A percentile compares a stretch with the other conserved stretches of the same genome.
Evolutionary conservation across 2,329 filamentous ascomycete species (phyloP).

Genomic region (Immersiporthe knoxdaviesiana): DNA sequence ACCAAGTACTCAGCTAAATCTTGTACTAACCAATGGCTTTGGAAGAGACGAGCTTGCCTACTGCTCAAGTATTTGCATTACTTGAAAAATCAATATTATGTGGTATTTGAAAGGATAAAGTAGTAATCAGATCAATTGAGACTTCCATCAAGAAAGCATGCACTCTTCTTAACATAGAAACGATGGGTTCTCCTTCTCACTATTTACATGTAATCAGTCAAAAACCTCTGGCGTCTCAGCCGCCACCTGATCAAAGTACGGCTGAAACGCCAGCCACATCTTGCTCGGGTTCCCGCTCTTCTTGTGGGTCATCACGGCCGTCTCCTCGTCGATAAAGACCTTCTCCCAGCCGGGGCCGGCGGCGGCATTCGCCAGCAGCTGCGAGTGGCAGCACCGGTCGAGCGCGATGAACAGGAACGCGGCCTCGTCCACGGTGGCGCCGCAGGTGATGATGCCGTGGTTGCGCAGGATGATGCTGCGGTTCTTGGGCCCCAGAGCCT

Average conservation of each 20-base stretch:
- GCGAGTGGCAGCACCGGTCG: slow-evolving; percentile 14
- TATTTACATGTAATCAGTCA: neutral
- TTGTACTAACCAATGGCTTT: no score
- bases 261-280: slow-evolving; percentile 16
- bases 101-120: no score
- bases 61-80: no score
- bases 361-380: slow-evolving; percentile 11
- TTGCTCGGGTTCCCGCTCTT: slow-evolving; percentile 10
- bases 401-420: slow-evolving; percentile 8
- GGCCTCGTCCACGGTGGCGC: slow-evolving; percentile 2
- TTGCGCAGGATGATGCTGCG: slow-evolving; percentile 12
- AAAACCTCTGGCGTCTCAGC: neutral
- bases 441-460: slow-evolving; percentile 11
- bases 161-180: neutral
- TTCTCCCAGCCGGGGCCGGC: slow-evolving; percentile 35
- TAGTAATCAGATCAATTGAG: neutral
- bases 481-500: slow-evolving; percentile 12
- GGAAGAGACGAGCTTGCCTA: no score
- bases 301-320: slow-evolving; percentile 33
- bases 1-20: no score
- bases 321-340: slow-evolving; percentile 40
- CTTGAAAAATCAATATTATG: no score
- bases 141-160: neutral
- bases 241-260: slow-evolving; percentile 9
- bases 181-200: no score